Evolutionary conservation across 78 protist species (phyloP).

Genomic region (Tieghemostelium lacteum): DNA sequence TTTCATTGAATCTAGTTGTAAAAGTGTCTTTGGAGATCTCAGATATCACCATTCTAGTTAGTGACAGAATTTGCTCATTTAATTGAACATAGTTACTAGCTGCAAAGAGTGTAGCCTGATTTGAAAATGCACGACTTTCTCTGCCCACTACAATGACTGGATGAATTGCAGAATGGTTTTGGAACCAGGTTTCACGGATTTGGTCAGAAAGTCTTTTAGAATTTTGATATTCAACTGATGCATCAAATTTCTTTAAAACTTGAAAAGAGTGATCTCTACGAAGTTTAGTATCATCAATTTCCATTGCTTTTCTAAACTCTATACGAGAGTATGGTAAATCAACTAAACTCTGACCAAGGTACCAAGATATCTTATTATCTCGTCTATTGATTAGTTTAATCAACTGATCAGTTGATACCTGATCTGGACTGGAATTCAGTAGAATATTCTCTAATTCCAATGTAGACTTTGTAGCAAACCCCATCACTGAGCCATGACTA

Average conservation of each 20-base stretch:
- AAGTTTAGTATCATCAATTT: constrained; percentile 3
- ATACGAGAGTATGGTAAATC: constrained; percentile 53
- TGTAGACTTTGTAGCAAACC: too few relatives aligned
- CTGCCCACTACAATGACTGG: constrained; percentile 61
- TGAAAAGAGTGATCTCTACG: constrained; percentile 29
- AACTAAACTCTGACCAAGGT: constrained; percentile 8
- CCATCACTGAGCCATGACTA: too few relatives aligned
- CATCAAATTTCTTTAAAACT: constrained; percentile 14
- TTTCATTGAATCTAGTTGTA: neutral
- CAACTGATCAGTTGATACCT: neutral
- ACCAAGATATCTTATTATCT: constrained; percentile 48
- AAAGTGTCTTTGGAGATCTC: neutral
- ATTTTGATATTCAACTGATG: constrained; percentile 13
- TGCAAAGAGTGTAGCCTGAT: constrained; percentile 72
- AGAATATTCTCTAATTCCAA: neutral
- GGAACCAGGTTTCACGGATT: constrained; percentile 28
- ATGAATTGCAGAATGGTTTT: neutral
- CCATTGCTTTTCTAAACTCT: constrained; percentile 16
- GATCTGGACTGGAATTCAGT: neutral
- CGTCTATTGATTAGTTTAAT: neutral
- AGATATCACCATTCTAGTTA: neutral
- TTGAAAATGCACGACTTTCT: constrained; percentile 73
- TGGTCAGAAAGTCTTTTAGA: constrained; percentile 31
- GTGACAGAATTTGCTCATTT: neutral
- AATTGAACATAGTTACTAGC: constrained; percentile 8